A percentile compares a stretch with the other conserved stretches of the same genome.
Evolutionary conservation across 768 basidiomycete species (phyloP).

Genomic region (Tricholoma hemisulphureum): DNA sequence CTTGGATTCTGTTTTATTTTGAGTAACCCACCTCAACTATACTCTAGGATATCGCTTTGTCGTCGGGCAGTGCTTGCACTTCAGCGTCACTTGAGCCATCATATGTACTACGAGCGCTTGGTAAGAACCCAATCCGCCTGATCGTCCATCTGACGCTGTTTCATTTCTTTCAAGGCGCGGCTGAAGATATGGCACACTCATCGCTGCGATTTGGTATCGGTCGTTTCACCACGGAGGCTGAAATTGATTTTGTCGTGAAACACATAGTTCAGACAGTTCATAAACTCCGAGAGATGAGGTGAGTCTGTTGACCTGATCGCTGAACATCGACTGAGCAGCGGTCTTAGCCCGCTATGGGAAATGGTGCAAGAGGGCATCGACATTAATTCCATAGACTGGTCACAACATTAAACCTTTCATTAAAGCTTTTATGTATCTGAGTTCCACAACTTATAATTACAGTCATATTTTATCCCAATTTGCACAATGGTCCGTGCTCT

Average conservation of each 20-base stretch:
- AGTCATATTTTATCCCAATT: slow-evolving; percentile 7
- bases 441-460: too few relatives aligned
- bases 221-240: slow-evolving; percentile 95
- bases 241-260: slow-evolving; percentile 90
- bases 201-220: slow-evolving; percentile 97
- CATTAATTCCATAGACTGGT: slow-evolving; percentile 93
- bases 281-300: slow-evolving; percentile 92
- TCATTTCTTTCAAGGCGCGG: slow-evolving; percentile 59
- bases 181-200: slow-evolving; percentile 99
- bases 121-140: slow-evolving; percentile 34
- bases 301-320: slow-evolving; percentile 14
- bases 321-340: slow-evolving; percentile 8
- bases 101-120: slow-evolving; percentile 94
- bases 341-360: slow-evolving; percentile 88
- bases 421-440: too few relatives aligned
- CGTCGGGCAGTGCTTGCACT: slow-evolving; percentile 97
- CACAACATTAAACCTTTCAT: slow-evolving; percentile 81
- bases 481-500: slow-evolving; percentile 40
- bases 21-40: slow-evolving; percentile 5
- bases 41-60: slow-evolving; percentile 87
- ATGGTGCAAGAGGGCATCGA: slow-evolving; percentile 99
- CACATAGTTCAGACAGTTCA: slow-evolving; percentile 88
- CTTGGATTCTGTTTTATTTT: background rate
- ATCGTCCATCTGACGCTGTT: slow-evolving; percentile 2
- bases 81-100: slow-evolving; percentile 98